Conservation (phyloP, 345 rosid genomes). For the Raphanus sativus region DNA sequence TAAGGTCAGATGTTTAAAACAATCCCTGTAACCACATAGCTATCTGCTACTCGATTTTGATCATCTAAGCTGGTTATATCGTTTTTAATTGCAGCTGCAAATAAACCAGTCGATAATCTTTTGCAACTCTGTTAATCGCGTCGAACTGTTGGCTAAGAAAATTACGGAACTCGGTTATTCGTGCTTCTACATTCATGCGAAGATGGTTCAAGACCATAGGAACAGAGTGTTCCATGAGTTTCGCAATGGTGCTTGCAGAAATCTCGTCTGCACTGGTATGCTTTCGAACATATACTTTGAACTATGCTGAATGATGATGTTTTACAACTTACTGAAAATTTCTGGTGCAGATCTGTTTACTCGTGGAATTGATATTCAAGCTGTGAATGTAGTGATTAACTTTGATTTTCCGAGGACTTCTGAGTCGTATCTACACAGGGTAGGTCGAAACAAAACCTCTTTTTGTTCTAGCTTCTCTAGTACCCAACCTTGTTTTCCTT, state of each 20-base stretch:
- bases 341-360: conserved; percentile 78
- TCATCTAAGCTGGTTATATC: conserved; percentile 2
- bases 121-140: conserved; percentile 98
- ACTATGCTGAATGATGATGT: background rate
- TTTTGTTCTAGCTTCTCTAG: background rate
- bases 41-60: conserved; percentile 13
- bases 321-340: conserved; percentile 13
- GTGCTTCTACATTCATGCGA: conserved; percentile 96
- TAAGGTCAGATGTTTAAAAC: conserved; percentile 53
- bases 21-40: background rate
- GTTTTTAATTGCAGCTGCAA: conserved; percentile 68
- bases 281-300: no score
- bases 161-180: conserved; percentile 99
- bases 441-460: conserved; percentile 34
- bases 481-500: background rate
- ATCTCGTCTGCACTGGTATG: conserved; percentile 98
- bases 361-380: conserved; percentile 98
- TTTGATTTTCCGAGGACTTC: conserved; percentile 97
- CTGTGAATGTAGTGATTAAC: conserved; percentile 95
- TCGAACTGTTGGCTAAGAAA: conserved; percentile 96
- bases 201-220: conserved; percentile 99
- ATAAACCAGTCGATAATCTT: conserved; percentile 98
- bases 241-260: conserved; percentile 99
- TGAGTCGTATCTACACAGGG: conserved; percentile 96
- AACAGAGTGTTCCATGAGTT: conserved; percentile 99